Percentiles rank a stretch among this genome's conserved stretches.
These are phyloP conservation scores for Pythium coloratum DNA, from an alignment of 352 stramenopile genomes.

Conservation along the genomic window DNA sequence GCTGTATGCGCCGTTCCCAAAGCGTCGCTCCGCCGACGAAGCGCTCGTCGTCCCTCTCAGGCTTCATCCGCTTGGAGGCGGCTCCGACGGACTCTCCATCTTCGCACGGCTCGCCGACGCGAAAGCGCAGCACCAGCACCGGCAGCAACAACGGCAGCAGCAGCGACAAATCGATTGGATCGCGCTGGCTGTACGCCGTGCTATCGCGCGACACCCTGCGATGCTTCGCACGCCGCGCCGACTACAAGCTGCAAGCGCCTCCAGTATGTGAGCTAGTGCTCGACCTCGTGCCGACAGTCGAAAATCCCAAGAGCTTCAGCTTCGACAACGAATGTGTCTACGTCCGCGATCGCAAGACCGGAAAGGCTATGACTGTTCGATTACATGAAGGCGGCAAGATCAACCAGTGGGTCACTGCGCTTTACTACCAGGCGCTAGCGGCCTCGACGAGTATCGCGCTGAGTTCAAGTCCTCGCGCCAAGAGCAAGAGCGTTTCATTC, in stretches of 20 bases:
- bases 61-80: constrained; percentile 31
- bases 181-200: constrained; percentile 34
- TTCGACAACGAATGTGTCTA: constrained; percentile 34
- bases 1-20: constrained; percentile 28
- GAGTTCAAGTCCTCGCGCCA: constrained; percentile 8
- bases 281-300: constrained; percentile 20
- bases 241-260: constrained; percentile 31
- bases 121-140: constrained; percentile 29
- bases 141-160: constrained; percentile 21
- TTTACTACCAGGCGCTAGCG: constrained; percentile 30
- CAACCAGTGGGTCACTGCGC: constrained; percentile 33
- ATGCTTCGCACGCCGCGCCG: constrained; percentile 29
- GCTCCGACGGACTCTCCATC: constrained; percentile 3
- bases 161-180: constrained; percentile 12
- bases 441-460: constrained; percentile 6
- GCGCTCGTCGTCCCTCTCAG: constrained; percentile 25
- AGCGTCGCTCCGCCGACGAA: constrained; percentile 24
- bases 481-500: constrained; percentile 34
- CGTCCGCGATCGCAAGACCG: constrained; percentile 22
- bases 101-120: constrained; percentile 11
- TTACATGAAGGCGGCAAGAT: constrained; percentile 32
- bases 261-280: constrained; percentile 27
- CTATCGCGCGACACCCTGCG: constrained; percentile 25
- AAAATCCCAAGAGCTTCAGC: constrained; percentile 28
- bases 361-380: constrained; percentile 26